Evolutionary conservation across 441 rosid genomes (phyloP).

Genomic region (Biscutella laevigata): DNA sequence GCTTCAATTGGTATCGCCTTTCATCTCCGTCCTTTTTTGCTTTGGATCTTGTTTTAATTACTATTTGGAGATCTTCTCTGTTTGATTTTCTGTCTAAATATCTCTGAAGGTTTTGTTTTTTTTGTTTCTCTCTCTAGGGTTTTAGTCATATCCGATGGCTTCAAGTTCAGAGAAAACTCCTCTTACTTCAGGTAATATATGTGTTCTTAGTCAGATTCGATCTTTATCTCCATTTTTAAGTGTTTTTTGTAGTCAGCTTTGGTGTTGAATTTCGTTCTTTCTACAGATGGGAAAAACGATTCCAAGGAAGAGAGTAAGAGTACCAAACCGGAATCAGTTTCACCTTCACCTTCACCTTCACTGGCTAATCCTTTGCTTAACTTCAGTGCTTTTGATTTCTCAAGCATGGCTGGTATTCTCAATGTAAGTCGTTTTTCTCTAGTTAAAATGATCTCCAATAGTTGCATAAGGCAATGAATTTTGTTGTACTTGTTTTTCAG

Average conservation of each 20-base stretch:
- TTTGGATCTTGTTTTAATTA: background rate
- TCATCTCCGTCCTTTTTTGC: background rate
- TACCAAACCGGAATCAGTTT: slow-evolving; percentile 23
- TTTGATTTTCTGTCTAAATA: background rate
- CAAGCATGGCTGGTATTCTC: slow-evolving; percentile 75
- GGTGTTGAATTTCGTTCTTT: background rate
- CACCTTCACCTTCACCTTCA: slow-evolving; percentile 25
- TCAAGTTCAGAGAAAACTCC: slow-evolving; percentile 41
- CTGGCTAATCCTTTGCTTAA: slow-evolving; percentile 33
- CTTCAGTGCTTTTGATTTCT: slow-evolving; percentile 74
- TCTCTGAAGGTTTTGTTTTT: background rate
- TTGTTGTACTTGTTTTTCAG: slow-evolving; percentile 27
- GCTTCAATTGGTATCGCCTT: slow-evolving; percentile 17
- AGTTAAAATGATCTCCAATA: background rate
- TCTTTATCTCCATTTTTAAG: background rate
- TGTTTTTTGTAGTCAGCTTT: background rate
- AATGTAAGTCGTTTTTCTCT: slow-evolving; percentile 44
- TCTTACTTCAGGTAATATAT: slow-evolving; percentile 41
- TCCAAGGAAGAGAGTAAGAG: slow-evolving; percentile 19
- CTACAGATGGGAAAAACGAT: slow-evolving; percentile 19
- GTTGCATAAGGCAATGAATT: background rate
- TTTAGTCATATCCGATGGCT: slow-evolving; percentile 39
- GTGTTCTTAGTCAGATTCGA: background rate
- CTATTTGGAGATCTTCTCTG: background rate
- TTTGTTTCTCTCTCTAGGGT: background rate